Percentiles rank a stretch among this genome's conserved stretches.
These are phyloP conservation scores for Letharia lupina DNA, from an alignment of 495 filamentous ascomycete genomes.

Conservation along the genomic window DNA sequence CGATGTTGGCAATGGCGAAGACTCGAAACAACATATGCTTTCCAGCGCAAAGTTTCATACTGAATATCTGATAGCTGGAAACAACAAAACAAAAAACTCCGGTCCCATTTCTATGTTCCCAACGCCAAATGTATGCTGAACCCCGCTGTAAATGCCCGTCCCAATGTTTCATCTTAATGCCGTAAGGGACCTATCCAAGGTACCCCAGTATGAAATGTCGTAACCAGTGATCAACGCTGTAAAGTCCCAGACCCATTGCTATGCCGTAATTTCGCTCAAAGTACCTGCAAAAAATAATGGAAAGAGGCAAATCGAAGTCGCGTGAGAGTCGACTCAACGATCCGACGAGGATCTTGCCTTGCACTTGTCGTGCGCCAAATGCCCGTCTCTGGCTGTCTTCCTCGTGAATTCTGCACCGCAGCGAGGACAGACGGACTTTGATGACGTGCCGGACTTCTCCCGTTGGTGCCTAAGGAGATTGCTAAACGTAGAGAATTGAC, in stretches of 20 bases:
- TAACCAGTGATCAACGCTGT: not conserved
- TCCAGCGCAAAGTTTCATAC: not conserved
- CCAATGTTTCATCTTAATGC: not conserved
- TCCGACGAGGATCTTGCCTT: constrained; percentile 37
- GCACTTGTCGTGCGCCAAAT: constrained; percentile 84
- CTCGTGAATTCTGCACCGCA: constrained; percentile 89
- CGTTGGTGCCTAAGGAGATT: constrained; percentile 86
- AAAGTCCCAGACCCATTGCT: constrained; percentile 14
- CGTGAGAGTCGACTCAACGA: not conserved
- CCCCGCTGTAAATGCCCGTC: constrained; percentile 6
- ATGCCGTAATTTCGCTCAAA: constrained; percentile 17
- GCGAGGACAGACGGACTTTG: constrained; percentile 76
- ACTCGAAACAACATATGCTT: not conserved
- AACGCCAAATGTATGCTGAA: not conserved
- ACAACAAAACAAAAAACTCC: not conserved
- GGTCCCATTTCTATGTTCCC: not conserved
- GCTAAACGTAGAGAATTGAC: constrained; percentile 92
- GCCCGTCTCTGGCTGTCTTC: constrained; percentile 84
- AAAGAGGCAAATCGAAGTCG: not conserved
- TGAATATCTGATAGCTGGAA: not conserved
- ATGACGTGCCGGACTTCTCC: constrained; percentile 84
- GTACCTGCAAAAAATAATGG: not conserved
- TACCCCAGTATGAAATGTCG: constrained; percentile 1
- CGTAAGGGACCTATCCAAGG: not conserved
- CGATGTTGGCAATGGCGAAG: not conserved